Evolutionary conservation across 108 stramenopile genomes (phyloP).

Genomic region (Pseudonitzschia pungens): DNA sequence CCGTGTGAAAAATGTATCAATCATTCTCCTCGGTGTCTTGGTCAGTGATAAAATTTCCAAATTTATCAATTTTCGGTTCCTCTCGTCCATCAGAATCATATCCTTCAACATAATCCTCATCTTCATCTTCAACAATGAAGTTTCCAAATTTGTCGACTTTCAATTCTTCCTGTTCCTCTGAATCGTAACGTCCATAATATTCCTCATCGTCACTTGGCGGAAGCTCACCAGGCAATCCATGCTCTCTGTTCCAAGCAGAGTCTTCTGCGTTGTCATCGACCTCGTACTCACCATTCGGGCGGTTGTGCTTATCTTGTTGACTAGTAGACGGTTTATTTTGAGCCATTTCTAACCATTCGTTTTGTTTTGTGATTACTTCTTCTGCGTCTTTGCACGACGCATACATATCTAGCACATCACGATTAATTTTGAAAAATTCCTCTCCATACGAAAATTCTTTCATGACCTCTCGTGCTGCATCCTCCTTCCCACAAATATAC

Average conservation of each 20-base stretch:
- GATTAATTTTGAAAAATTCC: conserved; percentile 91
- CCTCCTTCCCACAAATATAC: conserved; percentile 86
- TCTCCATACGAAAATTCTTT: conserved; percentile 94
- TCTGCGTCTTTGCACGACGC: conserved; percentile 61
- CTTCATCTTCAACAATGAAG: conserved; percentile 34
- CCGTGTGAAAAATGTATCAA: too few relatives aligned
- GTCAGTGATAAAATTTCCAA: conserved; percentile 59
- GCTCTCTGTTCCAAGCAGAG: conserved; percentile 2
- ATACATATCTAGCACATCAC: conserved; percentile 86
- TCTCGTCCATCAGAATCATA: not conserved
- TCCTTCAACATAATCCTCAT: not conserved
- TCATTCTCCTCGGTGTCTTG: not conserved
- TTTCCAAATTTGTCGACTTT: conserved; percentile 73
- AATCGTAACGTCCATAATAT: conserved; percentile 29
- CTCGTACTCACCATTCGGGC: conserved; percentile 15
- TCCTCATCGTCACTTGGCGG: conserved; percentile 58
- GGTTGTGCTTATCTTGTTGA: conserved; percentile 20
- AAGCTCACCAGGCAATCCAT: conserved; percentile 35
- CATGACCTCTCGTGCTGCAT: conserved; percentile 86
- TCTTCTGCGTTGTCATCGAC: conserved; percentile 4
- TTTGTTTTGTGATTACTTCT: conserved; percentile 85
- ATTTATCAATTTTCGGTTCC: conserved; percentile 52
- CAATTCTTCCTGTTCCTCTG: conserved; percentile 42
- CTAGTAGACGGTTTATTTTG: not conserved
- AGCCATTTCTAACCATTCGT: conserved; percentile 68